Evolutionary conservation across 2,329 filamentous ascomycete species (phyloP).

Genomic region (Ophiocordyceps camponoti-floridani): DNA sequence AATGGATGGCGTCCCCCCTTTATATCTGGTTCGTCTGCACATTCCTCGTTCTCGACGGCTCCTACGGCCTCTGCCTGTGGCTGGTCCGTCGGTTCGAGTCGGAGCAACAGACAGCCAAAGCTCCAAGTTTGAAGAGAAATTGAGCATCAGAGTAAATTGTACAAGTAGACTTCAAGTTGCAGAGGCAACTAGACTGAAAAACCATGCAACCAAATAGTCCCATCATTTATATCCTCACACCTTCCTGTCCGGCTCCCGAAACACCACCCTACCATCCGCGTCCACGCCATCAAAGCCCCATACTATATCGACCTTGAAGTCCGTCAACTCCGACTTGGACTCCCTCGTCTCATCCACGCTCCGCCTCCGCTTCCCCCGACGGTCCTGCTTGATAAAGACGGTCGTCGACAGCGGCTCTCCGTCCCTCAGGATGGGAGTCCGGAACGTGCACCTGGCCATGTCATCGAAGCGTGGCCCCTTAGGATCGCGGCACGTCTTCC

Average conservation of each 20-base stretch:
- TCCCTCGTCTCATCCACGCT: neutral
- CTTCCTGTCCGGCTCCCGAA: neutral
- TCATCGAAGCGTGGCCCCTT: neutral
- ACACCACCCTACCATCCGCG: neutral
- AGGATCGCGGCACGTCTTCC: neutral
- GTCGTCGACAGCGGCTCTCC: neutral
- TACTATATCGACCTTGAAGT: neutral
- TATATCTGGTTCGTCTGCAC: slow-evolving; percentile 1
- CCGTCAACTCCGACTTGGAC: too few species aligned
- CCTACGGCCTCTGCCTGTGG: neutral
- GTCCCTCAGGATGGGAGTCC: neutral
- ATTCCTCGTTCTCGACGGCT: neutral
- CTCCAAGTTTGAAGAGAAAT: neutral
- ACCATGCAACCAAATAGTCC: too few species aligned
- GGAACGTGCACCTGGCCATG: neutral
- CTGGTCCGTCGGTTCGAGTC: neutral
- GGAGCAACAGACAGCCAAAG: neutral
- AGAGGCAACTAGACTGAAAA: too few species aligned
- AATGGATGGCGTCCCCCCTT: neutral
- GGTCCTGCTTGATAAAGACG: neutral
- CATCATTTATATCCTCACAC: neutral
- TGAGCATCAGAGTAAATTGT: too few species aligned
- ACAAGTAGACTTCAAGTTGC: too few species aligned
- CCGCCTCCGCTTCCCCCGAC: neutral
- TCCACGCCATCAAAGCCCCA: neutral